Base-by-base conservation (phyloP, 768 basidiomycete genomes). In the Pisolithus marmoratus region DNA sequence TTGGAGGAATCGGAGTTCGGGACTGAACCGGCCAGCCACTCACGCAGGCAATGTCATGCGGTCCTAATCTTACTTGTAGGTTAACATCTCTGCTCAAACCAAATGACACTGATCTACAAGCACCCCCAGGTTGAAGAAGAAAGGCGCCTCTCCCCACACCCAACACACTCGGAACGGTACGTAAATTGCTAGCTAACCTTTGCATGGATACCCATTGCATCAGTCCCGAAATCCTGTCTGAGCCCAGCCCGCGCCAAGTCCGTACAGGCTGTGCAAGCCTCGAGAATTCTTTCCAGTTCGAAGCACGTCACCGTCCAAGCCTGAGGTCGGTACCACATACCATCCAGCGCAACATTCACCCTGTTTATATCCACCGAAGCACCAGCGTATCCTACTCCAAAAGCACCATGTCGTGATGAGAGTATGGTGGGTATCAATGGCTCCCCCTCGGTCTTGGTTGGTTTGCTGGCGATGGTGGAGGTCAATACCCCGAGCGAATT, bases 371-470 rank as follows among this genome's bases (percentile, higher is more conserved):
- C 70, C 20, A 65, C 69, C 40, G 66, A 72, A 49, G 70, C 67
- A 8, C 72, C 70, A 55, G 68, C 57, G 50, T 79, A 61, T 56
- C 70, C 76, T 17, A 63, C 75, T 4, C 72, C 84, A 44, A 82
- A 88, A 23, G 73, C 84, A 63, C 85, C 87, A 11, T 79, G 85
- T 38, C 80, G 75, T 56, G 81, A 89, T 60, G 90, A 93, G 66
- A 82, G 75, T 60, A 81, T 91, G 80, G 74, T 91, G 47, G 88
- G 88, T 60, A 67, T 86, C n/a, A 92, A 93, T 54, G 90, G 90
- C 4, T 90, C 87, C 0, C 90, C 53, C 80, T 84, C 58, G 84
- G 83, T 19, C 62, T 82, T 42, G 72, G 77, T 37, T 81, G 83
- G 83, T 77, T 84, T 58, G 73, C 74, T 54, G 54, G 57, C 2